phyloP scores from a whole-genome alignment of 306 rosid species.

The Casuarina cunninghamiana region DNA sequence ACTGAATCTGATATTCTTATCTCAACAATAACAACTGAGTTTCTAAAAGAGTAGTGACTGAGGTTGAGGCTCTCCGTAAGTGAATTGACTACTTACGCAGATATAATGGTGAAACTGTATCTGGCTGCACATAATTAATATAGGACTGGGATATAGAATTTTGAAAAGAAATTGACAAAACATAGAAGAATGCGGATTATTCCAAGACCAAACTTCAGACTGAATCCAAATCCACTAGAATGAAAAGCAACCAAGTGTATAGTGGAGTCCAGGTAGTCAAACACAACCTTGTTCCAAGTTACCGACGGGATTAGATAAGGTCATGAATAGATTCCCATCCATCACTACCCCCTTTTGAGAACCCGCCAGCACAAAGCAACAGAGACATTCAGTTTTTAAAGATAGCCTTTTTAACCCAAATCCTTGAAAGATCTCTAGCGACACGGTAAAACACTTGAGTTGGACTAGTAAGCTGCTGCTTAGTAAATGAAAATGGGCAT shows the following conservation, averaged over 20 bases:
- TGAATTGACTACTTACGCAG: background rate
- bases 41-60: background rate
- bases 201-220: background rate
- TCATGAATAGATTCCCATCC: background rate
- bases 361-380: background rate
- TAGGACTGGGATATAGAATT: background rate
- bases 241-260: background rate
- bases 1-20: background rate
- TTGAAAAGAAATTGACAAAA: background rate
- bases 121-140: background rate
- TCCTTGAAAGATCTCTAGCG: slow-evolving; percentile 24
- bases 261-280: background rate
- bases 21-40: background rate
- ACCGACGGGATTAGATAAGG: background rate
- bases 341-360: background rate
- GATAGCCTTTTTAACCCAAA: slow-evolving; percentile 1
- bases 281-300: background rate
- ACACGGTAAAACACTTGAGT: slow-evolving; percentile 8
- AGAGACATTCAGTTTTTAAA: slow-evolving; percentile 10
- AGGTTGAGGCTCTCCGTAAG: background rate
- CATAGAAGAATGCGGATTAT: background rate
- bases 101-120: background rate
- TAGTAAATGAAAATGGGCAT: slow-evolving; percentile 22
- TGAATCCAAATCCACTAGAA: background rate
- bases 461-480: slow-evolving; percentile 24